Evolutionary conservation across 805 yeast species (phyloP).

Genomic region (Candida corydali): DNA sequence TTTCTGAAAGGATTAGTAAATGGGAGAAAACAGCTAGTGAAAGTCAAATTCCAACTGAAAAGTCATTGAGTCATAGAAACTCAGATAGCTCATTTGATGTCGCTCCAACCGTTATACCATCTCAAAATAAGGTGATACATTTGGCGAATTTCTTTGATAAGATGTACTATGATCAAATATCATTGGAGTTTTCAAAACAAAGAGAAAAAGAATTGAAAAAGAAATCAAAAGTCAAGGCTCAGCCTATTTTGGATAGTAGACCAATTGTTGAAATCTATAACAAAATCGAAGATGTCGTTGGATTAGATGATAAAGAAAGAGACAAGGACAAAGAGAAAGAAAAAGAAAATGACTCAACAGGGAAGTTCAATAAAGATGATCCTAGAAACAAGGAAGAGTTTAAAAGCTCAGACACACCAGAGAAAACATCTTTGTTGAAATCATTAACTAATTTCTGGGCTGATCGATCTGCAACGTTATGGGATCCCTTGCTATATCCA

Average conservation of each 20-base stretch:
- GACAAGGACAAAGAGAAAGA: constrained; percentile 6
- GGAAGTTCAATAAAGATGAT: constrained; percentile 1
- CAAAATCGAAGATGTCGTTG: constrained; percentile 84
- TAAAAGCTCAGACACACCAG: constrained; percentile 43
- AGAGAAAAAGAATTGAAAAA: constrained; percentile 69
- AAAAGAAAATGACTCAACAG: constrained; percentile 3
- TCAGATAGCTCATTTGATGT: constrained; percentile 11
- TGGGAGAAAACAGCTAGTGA: constrained; percentile 10
- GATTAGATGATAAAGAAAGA: constrained; percentile 27
- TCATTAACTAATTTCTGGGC: constrained; percentile 94
- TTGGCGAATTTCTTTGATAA: constrained; percentile 66
- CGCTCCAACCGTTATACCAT: constrained; percentile 4
- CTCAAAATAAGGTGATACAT: constrained; percentile 47
- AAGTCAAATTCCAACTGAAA: background rate
- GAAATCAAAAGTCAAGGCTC: constrained; percentile 61
- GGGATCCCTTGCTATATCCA: constrained; percentile 91
- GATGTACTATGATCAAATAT: constrained; percentile 73
- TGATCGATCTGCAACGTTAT: constrained; percentile 88
- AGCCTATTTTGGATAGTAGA: constrained; percentile 66
- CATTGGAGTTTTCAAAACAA: constrained; percentile 82
- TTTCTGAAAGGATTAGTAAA: constrained; percentile 13
- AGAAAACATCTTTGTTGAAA: constrained; percentile 73
- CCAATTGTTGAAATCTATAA: constrained; percentile 92
- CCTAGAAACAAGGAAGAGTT: constrained; percentile 3
- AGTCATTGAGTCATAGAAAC: constrained; percentile 9